These are phyloP conservation scores for Dysphania ambrosioides DNA, from an alignment of 148 eudicot species.

Conservation along the genomic window DNA sequence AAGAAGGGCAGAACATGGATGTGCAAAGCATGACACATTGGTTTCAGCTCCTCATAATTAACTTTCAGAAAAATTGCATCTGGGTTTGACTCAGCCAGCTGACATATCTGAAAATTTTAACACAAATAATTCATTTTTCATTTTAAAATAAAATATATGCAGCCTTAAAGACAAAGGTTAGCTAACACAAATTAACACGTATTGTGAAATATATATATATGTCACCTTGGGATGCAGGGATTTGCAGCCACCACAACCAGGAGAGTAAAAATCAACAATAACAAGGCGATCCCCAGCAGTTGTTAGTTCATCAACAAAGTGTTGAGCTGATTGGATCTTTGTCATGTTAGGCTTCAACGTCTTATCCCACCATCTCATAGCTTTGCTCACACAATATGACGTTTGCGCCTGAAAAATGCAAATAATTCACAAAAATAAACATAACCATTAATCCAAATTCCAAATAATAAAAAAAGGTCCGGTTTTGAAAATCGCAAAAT, in stretches of 20 bases:
- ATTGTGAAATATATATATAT: no score
- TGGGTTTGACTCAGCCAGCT: conserved; percentile 73
- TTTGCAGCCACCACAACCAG: conserved; percentile 96
- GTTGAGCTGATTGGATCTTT: conserved; percentile 71
- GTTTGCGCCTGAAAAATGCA: conserved; percentile 55
- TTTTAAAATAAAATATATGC: no score
- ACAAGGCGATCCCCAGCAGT: conserved; percentile 74
- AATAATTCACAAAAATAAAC: neutral
- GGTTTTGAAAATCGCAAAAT: neutral
- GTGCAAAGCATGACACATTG: conserved; percentile 71
- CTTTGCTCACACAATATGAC: conserved; percentile 46
- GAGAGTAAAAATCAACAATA: conserved; percentile 76
- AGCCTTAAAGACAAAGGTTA: no score
- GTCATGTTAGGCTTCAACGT: conserved; percentile 72
- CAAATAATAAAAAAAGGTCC: no score
- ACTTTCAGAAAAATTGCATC: conserved; percentile 65
- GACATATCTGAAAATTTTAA: conserved; percentile 60
- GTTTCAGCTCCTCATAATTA: conserved; percentile 66
- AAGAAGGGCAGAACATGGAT: conserved; percentile 88
- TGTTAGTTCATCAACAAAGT: conserved; percentile 51
- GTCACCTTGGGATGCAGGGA: conserved; percentile 95
- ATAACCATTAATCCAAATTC: neutral
- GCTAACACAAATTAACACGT: no score
- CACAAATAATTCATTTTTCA: neutral
- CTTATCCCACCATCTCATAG: conserved; percentile 95